Percentiles rank a stretch among this genome's conserved stretches.
Conservation (phyloP, 176 grass and related monocot species). For the Metroxylon sagu region DNA sequence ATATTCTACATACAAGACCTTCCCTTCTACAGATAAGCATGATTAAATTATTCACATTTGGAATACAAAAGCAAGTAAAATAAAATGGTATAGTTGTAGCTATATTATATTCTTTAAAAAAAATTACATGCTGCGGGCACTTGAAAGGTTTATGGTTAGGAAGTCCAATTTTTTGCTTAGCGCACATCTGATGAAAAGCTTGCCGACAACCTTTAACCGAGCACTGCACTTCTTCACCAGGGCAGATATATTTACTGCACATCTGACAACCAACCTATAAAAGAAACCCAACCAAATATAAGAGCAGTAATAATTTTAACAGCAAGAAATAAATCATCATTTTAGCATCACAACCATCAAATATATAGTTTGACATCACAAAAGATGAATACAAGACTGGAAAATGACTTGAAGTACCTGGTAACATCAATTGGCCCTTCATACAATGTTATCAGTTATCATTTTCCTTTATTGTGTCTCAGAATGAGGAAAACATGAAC, state of each 20-base stretch:
- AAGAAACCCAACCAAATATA: conserved; percentile 6
- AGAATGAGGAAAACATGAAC: too few relatives aligned
- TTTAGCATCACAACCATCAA: background rate
- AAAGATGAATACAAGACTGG: background rate
- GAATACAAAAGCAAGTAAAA: conserved; percentile 14
- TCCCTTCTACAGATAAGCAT: conserved; percentile 5
- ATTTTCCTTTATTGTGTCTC: too few relatives aligned
- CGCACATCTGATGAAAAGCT: conserved; percentile 8
- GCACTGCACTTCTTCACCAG: conserved; percentile 11
- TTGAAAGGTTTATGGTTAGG: conserved; percentile 15
- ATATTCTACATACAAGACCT: too few relatives aligned
- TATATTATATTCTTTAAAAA: conserved; percentile 9
- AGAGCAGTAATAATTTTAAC: conserved; percentile 11
- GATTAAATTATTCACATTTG: conserved; percentile 1
- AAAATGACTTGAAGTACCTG: too few relatives aligned
- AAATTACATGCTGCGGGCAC: conserved; percentile 23
- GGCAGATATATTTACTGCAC: conserved; percentile 8
- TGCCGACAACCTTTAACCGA: conserved; percentile 5
- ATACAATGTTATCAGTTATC: too few relatives aligned
- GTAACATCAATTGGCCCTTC: too few relatives aligned
- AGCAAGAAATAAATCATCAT: conserved; percentile 1
- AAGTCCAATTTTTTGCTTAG: background rate
- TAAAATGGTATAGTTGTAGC: background rate
- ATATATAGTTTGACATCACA: background rate
- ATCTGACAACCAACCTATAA: conserved; percentile 19